A percentile compares a stretch with the other conserved stretches of the same genome.
Conservation (phyloP, 805 yeast species). For the Saccharomycopsis sp. region DNA sequence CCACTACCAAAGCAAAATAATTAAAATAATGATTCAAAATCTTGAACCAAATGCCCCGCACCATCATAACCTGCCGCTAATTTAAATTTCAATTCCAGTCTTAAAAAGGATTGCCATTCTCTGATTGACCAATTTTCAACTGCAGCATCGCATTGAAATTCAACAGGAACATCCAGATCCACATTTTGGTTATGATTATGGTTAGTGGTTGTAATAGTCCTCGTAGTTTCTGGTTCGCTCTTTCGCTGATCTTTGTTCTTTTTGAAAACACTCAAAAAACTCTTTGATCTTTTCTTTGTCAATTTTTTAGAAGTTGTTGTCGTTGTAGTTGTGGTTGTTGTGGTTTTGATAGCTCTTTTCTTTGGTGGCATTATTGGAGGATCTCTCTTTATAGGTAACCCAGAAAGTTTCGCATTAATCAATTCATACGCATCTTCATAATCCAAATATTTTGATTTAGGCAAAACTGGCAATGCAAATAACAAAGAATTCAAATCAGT, state of each 20-base stretch:
- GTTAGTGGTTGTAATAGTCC: not conserved
- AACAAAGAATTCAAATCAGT: constrained; percentile 47
- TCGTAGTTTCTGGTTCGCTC: constrained; percentile 9
- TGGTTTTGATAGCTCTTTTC: not conserved
- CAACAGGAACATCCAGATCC: not conserved
- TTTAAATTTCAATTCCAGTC: constrained; percentile 17
- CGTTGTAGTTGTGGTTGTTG: not conserved
- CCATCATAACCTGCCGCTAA: constrained; percentile 17
- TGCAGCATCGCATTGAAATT: constrained; percentile 6
- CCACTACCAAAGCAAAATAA: too few species aligned
- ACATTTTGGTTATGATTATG: not conserved
- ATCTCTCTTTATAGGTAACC: constrained; percentile 12
- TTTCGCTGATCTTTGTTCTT: constrained; percentile 2
- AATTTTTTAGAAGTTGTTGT: not conserved
- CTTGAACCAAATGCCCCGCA: constrained; percentile 18
- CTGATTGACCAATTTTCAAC: constrained; percentile 20
- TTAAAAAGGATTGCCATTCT: constrained; percentile 20
- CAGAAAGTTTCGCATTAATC: constrained; percentile 17
- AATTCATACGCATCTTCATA: constrained; percentile 13
- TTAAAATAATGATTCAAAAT: constrained; percentile 4
- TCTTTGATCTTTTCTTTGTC: constrained; percentile 12
- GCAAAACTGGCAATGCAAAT: constrained; percentile 70
- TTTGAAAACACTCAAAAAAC: constrained; percentile 8
- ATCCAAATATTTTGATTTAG: constrained; percentile 53
- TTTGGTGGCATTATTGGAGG: not conserved